A percentile compares a stretch with the other conserved stretches of the same genome.
Evolutionary conservation across 208 protist genomes (phyloP).

Genomic region (Vickermania ingenoplastis): DNA sequence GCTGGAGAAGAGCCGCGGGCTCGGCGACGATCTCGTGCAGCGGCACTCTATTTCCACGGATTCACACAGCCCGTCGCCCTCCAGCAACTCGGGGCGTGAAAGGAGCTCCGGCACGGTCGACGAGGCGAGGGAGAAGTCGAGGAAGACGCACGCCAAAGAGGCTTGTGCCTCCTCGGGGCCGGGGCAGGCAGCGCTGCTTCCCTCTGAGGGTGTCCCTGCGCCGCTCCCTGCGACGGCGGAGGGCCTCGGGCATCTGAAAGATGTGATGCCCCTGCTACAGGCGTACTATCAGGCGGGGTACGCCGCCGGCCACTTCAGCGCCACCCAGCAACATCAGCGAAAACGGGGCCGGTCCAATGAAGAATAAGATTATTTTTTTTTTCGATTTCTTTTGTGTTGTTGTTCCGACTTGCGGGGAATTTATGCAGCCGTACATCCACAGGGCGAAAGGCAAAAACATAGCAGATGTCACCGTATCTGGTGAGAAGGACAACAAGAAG

Average conservation of each 20-base stretch:
- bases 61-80: background rate
- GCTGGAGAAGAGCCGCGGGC: background rate
- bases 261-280: constrained; percentile 23
- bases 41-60: too few relatives aligned
- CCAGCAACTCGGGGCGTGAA: background rate
- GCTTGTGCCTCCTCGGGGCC: background rate
- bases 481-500: too few relatives aligned
- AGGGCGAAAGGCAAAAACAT: too few relatives aligned
- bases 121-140: background rate
- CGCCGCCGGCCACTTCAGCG: constrained; percentile 26
- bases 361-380: too few relatives aligned
- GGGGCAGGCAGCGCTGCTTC: background rate
- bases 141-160: background rate
- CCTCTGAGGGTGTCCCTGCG: background rate
- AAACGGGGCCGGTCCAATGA: too few relatives aligned
- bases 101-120: background rate
- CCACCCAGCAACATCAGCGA: too few relatives aligned
- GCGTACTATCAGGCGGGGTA: constrained; percentile 54
- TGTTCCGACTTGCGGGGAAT: too few relatives aligned
- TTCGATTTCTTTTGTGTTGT: too few relatives aligned
- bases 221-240: background rate
- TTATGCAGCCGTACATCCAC: too few relatives aligned
- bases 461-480: too few relatives aligned
- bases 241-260: constrained; percentile 12
- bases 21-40: background rate